Evolutionary conservation across 495 filamentous ascomycete species (phyloP), one percentile per base, ranked within the genome.

Genomic region (Physcia stellaris): DNA sequence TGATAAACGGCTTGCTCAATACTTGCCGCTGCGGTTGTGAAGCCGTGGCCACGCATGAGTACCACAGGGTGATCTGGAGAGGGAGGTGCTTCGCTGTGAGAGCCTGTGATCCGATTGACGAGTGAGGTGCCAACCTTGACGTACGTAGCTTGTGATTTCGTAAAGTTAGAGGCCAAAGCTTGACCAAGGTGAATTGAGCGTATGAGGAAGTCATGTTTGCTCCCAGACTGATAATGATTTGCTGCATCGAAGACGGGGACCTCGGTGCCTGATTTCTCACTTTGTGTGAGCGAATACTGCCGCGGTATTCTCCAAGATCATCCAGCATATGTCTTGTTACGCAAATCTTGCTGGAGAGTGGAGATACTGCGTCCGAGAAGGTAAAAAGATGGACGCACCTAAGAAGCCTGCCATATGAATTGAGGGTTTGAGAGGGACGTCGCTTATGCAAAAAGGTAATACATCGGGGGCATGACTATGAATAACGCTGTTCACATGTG

Each of bases 391-490:
- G n/a, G n/a, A 28, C 13, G 32, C 39, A 54, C 65, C 64, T 29
- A 71, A 55, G 32, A 73, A 69, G 1, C 65, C 66, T 6, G 65
- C 67, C 56, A 65, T 61, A 47, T 71, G 64, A 39, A 59, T 59
- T 11, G 42, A 47, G 3, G 66, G 48, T 16, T 48, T 45, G 24
- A 71, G 48, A 5, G 54, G 54, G n/a, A 67, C 58, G 1, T 47
- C 47, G 17, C 41, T 55, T 31, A 71, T 53, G 6, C 10, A n/a
- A 41, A 59, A 71, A 3, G 66, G 62, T 11, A 71, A 35, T 10
- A 73, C 59, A 13, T 58, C 57, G 12, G 61, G 52, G 0, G 60
- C 47, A 41, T 73, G 69, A 32, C 57, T 61, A 44, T 73, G 67
- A 1, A 69, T 50, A 0, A 70, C 60, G 32, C 57, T 52, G 34